phyloP scores from a whole-genome alignment of 495 filamentous ascomycete genomes.

The Lentithecium fluviatile region DNA sequence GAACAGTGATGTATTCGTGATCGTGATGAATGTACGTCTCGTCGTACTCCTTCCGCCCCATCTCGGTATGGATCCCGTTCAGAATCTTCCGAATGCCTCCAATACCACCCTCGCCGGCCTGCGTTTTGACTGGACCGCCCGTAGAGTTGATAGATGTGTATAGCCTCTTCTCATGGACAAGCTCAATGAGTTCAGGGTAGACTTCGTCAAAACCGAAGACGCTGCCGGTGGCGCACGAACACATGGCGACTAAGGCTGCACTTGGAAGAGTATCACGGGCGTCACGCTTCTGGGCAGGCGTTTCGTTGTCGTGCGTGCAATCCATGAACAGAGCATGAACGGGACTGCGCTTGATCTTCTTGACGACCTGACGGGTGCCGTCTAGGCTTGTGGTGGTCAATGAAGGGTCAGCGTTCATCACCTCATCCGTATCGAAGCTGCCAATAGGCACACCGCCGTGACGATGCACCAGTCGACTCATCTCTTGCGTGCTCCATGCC shows the following conservation, averaged over 20 bases:
- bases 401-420: slow-evolving; percentile 40
- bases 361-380: slow-evolving; percentile 59
- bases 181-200: slow-evolving; percentile 85
- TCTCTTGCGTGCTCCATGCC: slow-evolving; percentile 89
- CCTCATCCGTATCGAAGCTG: slow-evolving; percentile 81
- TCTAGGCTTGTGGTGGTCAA: slow-evolving; percentile 42
- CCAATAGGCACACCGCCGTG: slow-evolving; percentile 94
- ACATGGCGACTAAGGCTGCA: slow-evolving; percentile 92
- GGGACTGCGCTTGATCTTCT: slow-evolving; percentile 72
- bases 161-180: slow-evolving; percentile 80
- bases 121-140: slow-evolving; percentile 56
- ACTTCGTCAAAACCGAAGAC: slow-evolving; percentile 99
- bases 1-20: slow-evolving; percentile 91
- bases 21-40: slow-evolving; percentile 98
- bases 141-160: slow-evolving; percentile 73
- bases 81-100: slow-evolving; percentile 85
- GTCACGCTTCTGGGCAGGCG: slow-evolving; percentile 92
- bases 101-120: slow-evolving; percentile 73
- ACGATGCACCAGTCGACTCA: slow-evolving; percentile 88
- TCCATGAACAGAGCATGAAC: slow-evolving; percentile 98
- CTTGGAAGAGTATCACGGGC: slow-evolving; percentile 94
- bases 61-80: slow-evolving; percentile 86
- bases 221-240: slow-evolving; percentile 86
- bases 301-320: slow-evolving; percentile 98
- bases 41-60: slow-evolving; percentile 90